Percentiles rank a stretch among this genome's conserved stretches.
Evolutionary conservation across 441 rosid species (phyloP).

Genomic region (Aleurites moluccanus): DNA sequence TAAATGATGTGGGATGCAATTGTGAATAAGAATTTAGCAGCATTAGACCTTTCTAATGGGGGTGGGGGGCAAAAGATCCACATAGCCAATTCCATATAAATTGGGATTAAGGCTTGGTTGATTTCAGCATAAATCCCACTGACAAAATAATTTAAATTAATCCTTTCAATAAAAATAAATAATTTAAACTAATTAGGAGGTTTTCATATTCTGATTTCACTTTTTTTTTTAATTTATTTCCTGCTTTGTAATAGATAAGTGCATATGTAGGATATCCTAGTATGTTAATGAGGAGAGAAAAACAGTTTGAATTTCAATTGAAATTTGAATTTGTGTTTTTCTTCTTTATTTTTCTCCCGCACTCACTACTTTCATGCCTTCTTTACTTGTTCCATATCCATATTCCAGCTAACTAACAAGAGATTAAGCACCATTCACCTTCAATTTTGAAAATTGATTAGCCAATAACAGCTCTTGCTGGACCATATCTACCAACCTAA

Average conservation of each 20-base stretch:
- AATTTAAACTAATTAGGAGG: neutral
- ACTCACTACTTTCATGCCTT: neutral
- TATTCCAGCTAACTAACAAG: neutral
- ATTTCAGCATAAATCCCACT: neutral
- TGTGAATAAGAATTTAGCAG: neutral
- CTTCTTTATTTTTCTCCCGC: neutral
- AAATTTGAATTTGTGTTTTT: too few relatives aligned
- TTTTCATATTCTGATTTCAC: neutral
- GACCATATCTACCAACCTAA: constrained; percentile 91
- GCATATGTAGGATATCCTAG: neutral
- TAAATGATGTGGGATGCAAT: neutral
- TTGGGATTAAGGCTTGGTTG: neutral
- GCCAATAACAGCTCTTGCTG: constrained; percentile 93
- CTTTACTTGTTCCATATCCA: neutral
- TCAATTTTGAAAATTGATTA: constrained; percentile 82
- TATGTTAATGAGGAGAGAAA: neutral
- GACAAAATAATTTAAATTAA: neutral
- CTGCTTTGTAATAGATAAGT: neutral
- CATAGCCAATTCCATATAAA: neutral
- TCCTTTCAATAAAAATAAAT: too few relatives aligned
- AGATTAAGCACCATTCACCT: constrained; percentile 51
- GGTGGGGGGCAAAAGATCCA: neutral
- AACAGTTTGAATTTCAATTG: neutral
- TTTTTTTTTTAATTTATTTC: neutral
- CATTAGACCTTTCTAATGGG: neutral